phyloP scores from a whole-genome alignment of 2,329 filamentous ascomycete genomes.

The Fusarium newnesense region DNA sequence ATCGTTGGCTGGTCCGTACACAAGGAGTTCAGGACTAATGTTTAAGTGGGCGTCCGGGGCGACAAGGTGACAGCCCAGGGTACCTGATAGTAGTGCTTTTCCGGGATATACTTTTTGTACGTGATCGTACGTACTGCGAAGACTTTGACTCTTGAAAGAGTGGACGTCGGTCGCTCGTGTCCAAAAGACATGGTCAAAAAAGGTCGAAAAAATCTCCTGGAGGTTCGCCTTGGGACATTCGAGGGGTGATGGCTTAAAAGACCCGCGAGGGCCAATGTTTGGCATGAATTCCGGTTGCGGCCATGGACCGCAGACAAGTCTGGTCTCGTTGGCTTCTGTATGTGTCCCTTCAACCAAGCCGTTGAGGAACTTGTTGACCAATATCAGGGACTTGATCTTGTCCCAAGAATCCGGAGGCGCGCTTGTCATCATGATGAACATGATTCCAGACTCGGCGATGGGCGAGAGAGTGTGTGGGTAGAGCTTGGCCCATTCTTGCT shows the following conservation, averaged over 20 bases:
- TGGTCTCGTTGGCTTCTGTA: background rate
- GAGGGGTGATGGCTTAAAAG: background rate
- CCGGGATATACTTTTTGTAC: background rate
- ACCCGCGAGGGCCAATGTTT: background rate
- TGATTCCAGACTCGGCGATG: background rate
- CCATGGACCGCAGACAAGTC: background rate
- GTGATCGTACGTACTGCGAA: background rate
- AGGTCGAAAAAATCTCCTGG: background rate
- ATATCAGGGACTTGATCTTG: background rate
- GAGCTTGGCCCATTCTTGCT: background rate
- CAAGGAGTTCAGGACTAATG: background rate
- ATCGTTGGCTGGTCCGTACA: background rate
- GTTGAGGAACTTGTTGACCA: constrained; percentile 6
- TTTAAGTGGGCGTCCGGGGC: background rate
- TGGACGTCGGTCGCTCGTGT: background rate
- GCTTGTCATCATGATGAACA: background rate
- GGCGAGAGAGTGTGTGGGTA: background rate
- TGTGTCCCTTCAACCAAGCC: background rate
- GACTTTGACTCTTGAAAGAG: background rate
- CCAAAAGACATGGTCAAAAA: background rate
- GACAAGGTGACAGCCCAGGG: background rate
- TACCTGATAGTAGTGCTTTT: background rate
- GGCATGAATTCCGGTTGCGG: background rate
- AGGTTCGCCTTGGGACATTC: background rate
- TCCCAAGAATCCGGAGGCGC: background rate